Evolutionary conservation across 2,329 filamentous ascomycete genomes (phyloP).

Genomic region (Truncatella angustata): DNA sequence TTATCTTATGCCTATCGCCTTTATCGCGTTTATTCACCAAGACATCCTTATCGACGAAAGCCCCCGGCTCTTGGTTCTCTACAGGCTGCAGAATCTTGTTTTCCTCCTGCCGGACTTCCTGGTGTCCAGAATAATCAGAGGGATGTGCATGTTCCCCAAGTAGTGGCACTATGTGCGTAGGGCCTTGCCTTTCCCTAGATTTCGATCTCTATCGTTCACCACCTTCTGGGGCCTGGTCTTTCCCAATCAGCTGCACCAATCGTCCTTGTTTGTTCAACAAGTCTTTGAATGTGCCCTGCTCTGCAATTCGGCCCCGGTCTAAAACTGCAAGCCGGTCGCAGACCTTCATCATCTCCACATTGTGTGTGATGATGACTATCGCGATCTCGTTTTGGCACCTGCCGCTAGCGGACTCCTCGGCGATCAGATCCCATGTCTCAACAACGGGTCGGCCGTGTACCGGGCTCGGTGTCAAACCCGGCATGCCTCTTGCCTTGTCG

Average conservation of each 20-base stretch:
- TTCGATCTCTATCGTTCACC: no score
- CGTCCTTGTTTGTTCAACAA: conserved; percentile 46
- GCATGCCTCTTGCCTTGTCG: not conserved
- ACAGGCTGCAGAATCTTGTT: no score
- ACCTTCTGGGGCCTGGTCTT: no score
- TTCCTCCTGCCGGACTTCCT: no score
- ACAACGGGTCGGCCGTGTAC: not conserved
- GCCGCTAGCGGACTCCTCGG: not conserved
- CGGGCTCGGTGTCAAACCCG: not conserved
- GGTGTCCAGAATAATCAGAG: no score
- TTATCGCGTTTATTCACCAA: no score
- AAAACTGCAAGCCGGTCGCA: conserved; percentile 73
- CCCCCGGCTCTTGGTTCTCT: no score
- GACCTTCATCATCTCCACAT: conserved; percentile 80
- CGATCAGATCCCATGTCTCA: not conserved
- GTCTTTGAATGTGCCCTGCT: conserved; percentile 65
- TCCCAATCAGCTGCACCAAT: conserved; percentile 50
- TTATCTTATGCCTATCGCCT: no score
- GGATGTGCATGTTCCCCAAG: no score
- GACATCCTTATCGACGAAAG: no score
- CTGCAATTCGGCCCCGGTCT: conserved; percentile 63
- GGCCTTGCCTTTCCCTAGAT: no score
- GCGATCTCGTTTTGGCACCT: conserved; percentile 44
- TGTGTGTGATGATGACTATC: conserved; percentile 80
- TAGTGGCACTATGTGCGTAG: no score